Evolutionary conservation across 2,329 filamentous ascomycete species (phyloP).

Genomic region (Talaromyces sp.): DNA sequence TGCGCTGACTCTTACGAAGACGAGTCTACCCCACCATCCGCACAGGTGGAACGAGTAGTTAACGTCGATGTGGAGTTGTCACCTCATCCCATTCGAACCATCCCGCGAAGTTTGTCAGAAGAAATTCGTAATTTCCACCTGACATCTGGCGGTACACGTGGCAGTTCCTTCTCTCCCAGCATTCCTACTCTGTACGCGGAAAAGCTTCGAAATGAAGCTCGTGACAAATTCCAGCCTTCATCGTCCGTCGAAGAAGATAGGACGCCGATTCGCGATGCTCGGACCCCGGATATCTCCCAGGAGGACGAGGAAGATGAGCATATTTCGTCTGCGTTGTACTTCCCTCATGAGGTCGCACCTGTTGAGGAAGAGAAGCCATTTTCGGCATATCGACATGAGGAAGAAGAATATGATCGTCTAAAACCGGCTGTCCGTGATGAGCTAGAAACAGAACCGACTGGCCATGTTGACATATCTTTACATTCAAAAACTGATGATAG

Average conservation of each 20-base stretch:
- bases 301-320: constrained; percentile 62
- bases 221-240: constrained; percentile 15
- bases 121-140: constrained; percentile 57
- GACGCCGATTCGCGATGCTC: constrained; percentile 6
- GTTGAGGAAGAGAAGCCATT: constrained; percentile 30
- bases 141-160: constrained; percentile 45
- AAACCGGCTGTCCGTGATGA: background rate
- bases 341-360: constrained; percentile 56
- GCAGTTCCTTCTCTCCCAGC: constrained; percentile 45
- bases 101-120: constrained; percentile 53
- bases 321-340: constrained; percentile 63
- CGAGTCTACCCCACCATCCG: background rate
- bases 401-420: constrained; percentile 3
- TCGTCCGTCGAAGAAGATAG: constrained; percentile 11
- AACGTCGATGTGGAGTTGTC: constrained; percentile 22
- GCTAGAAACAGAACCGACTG: constrained; percentile 25
- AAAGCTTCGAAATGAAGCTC: constrained; percentile 29
- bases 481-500: constrained; percentile 59
- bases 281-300: constrained; percentile 24
- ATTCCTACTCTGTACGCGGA: constrained; percentile 39
- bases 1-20: background rate
- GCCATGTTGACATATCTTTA: constrained; percentile 62
- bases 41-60: constrained; percentile 6
- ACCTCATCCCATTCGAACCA: constrained; percentile 28
- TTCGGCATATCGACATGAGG: constrained; percentile 13